phyloP scores from a whole-genome alignment of 805 yeast genomes.

The Ogataea degrootiae region DNA sequence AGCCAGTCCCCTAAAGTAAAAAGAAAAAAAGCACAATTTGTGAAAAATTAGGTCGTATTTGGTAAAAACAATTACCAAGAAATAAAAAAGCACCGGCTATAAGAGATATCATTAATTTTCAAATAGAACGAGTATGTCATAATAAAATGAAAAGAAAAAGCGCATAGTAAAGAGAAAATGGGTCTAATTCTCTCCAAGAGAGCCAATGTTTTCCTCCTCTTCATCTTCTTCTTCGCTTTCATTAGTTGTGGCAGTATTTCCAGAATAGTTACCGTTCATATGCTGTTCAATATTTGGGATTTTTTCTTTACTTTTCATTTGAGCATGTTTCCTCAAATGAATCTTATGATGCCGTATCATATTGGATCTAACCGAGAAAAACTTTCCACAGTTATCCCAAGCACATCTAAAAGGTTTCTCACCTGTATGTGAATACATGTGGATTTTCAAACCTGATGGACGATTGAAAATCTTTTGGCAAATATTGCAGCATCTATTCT shows the following conservation, averaged over 20 bases:
- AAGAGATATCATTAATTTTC: too few species aligned
- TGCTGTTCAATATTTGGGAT: constrained; percentile 1
- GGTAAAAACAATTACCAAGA: too few species aligned
- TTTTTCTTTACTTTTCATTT: constrained; percentile 5
- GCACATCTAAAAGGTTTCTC: constrained; percentile 64
- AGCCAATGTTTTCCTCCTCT: constrained; percentile 1
- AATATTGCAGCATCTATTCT: constrained; percentile 34
- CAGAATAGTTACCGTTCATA: not conserved
- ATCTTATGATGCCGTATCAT: constrained; percentile 74
- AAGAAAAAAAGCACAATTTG: too few species aligned
- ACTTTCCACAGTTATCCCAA: constrained; percentile 62
- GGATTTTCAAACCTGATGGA: constrained; percentile 79
- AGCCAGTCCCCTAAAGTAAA: too few species aligned
- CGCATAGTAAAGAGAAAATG: too few species aligned
- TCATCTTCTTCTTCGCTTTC: constrained; percentile 1
- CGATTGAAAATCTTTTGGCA: constrained; percentile 78
- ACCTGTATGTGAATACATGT: constrained; percentile 77
- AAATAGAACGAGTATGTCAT: too few species aligned
- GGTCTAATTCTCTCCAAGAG: not conserved
- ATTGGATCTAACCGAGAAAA: constrained; percentile 74
- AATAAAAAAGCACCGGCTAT: too few species aligned
- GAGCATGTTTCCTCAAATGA: constrained; percentile 37
- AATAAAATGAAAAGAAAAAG: not conserved
- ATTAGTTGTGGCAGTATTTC: not conserved
- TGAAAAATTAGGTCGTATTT: too few species aligned